phyloP scores from a whole-genome alignment of 2,329 filamentous ascomycete species.

The Colletotrichum plurivorum region DNA sequence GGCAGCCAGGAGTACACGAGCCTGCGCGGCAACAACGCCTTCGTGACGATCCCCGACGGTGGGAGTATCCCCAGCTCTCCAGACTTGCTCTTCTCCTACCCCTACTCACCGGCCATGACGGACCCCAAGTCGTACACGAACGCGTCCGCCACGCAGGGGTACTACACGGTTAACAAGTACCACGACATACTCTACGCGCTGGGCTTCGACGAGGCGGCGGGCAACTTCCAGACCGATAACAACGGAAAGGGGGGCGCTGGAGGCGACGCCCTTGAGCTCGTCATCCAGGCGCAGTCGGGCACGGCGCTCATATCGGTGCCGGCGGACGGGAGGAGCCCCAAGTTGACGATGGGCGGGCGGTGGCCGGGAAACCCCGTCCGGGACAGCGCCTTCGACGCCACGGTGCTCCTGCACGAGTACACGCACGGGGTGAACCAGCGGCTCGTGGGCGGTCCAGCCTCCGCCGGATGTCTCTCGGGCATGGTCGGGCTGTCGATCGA shows the following conservation, averaged over 20 bases:
- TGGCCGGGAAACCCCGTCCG: background rate
- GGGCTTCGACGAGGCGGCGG: slow-evolving; percentile 70
- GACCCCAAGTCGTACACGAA: slow-evolving; percentile 61
- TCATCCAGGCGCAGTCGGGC: slow-evolving; percentile 59
- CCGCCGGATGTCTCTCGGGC: slow-evolving; percentile 59
- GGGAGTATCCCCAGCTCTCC: background rate
- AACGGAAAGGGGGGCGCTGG: slow-evolving; percentile 65
- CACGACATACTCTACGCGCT: slow-evolving; percentile 71
- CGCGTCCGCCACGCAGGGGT: slow-evolving; percentile 71
- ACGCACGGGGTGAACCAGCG: slow-evolving; percentile 16
- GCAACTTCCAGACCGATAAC: slow-evolving; percentile 73
- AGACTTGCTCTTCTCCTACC: slow-evolving; percentile 59
- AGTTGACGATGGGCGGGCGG: background rate
- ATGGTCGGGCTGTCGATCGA: slow-evolving; percentile 64
- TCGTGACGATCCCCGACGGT: slow-evolving; percentile 46
- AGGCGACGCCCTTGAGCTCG: slow-evolving; percentile 68
- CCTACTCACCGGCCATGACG: slow-evolving; percentile 53
- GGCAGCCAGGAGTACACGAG: slow-evolving; percentile 64
- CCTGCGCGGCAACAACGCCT: slow-evolving; percentile 72
- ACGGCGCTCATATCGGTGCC: background rate
- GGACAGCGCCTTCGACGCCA: slow-evolving; percentile 12
- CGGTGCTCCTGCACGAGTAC: slow-evolving; percentile 17
- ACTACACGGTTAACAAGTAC: slow-evolving; percentile 72
- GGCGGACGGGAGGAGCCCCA: background rate
- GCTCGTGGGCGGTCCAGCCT: slow-evolving; percentile 59